Base-by-base conservation (phyloP, 345 rosid genomes). In the Eucalyptus virginea region DNA sequence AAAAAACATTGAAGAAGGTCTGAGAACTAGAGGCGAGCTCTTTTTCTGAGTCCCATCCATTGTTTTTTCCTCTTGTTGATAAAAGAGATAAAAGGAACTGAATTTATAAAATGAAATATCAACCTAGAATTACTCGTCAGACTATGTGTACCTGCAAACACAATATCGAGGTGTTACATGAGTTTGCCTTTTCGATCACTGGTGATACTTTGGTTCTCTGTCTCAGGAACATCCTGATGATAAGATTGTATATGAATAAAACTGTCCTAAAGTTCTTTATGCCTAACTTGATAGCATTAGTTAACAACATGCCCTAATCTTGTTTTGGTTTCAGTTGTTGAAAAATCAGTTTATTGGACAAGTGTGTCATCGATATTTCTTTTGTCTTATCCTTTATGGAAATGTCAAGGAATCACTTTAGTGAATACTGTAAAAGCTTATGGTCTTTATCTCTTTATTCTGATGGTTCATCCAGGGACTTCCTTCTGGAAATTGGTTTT, bases 401-500 rank as follows among this genome's bases (percentile, higher is more conserved):
- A 72, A 72, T 34, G 45, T 72, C 26, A 72, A 72, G 45, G 26
- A 34, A 72, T 72, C 44, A 72, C 81, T 34, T 37, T 72, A 19
- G 26, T 37, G 81, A 72, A 37, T 72, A 72, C 81, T 72, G 45
- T 23, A 72, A 72, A 40, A 77, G 26, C 47, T 77, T 52, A 50
- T 17, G 23, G 17, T 86, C 65, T 86, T 37, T 86, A 23, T 49
- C 44, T 51, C 88, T 86, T 48, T 34, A 48, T 86, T 50, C 65
- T 86, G 90, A 88, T 88, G 88, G 86, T 91, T 88, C 62, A 88
- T 90, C 92, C 97, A 97, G 99, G 99, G 93, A 94, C 97, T 92
- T 94, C 99, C 67, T 97, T 98, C 92, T 98, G 99, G 99, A 98
- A 95, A 93, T 91, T 98, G 93, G 98, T 98, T 91, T 92, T 98